Conservation (phyloP, 805 yeast species). For the Starmerella floris region DNA sequence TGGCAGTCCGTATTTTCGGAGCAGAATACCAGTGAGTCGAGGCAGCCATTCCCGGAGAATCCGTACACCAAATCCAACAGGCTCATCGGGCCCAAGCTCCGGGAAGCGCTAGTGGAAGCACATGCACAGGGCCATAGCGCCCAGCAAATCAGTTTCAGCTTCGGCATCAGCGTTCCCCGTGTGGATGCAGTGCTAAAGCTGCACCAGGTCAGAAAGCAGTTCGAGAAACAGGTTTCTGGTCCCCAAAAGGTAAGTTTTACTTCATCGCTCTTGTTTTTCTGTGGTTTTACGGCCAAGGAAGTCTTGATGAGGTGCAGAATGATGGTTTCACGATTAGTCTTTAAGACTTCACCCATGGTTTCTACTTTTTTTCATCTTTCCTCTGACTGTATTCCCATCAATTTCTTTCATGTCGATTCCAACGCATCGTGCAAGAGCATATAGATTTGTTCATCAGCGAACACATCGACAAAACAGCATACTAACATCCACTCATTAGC, state of each 20-base stretch:
- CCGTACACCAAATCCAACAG: conserved; percentile 53
- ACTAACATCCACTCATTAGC: conserved; percentile 13
- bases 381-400: conserved; percentile 10
- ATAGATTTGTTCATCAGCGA: too few relatives aligned
- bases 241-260: conserved; percentile 38
- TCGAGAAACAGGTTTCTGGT: conserved; percentile 28
- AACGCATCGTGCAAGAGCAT: too few relatives aligned
- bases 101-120: conserved; percentile 46
- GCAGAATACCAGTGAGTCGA: conserved; percentile 12
- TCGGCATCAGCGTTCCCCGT: conserved; percentile 71
- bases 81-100: conserved; percentile 45
- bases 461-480: too few relatives aligned
- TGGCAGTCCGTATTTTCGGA: conserved; percentile 24
- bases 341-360: conserved; percentile 53
- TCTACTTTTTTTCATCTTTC: conserved; percentile 18
- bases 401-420: too few relatives aligned
- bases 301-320: conserved; percentile 22
- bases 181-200: conserved; percentile 76
- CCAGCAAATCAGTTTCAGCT: conserved; percentile 64
- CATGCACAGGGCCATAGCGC: conserved; percentile 41
- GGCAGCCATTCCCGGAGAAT: conserved; percentile 74
- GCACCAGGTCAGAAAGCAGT: conserved; percentile 47
- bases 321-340: conserved; percentile 63
- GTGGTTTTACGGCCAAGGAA: neutral
- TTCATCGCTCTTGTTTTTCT: neutral